phyloP scores from a whole-genome alignment of 2,329 filamentous ascomycete species.

The Pleoardoris graminearum region DNA sequence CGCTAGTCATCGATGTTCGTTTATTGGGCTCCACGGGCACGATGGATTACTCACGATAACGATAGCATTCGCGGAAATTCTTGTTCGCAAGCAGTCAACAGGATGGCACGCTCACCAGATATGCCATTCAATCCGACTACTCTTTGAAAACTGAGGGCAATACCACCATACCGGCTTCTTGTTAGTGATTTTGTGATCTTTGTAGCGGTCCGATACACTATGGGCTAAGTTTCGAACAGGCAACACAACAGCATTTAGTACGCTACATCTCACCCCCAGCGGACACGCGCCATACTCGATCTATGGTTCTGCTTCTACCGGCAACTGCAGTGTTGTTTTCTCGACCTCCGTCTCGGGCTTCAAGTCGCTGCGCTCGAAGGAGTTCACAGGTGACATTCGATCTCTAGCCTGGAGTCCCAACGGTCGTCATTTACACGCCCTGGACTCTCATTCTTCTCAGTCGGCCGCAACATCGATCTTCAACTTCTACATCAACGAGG shows the following conservation, averaged over 20 bases:
- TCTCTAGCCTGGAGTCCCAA: constrained; percentile 27
- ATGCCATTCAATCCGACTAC: constrained; percentile 19
- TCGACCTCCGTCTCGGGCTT: constrained; percentile 19
- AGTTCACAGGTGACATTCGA: constrained; percentile 25
- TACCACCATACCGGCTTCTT: constrained; percentile 23
- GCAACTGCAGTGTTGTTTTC: constrained; percentile 27
- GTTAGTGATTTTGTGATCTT: constrained; percentile 13
- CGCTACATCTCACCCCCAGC: constrained; percentile 19
- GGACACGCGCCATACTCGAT: constrained; percentile 16
- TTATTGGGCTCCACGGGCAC: neutral
- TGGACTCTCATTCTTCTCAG: constrained; percentile 20
- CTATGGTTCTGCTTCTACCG: constrained; percentile 27
- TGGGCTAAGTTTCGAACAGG: constrained; percentile 9
- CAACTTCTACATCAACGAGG: constrained; percentile 25
- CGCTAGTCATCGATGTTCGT: constrained; percentile 25
- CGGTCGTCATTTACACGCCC: constrained; percentile 25
- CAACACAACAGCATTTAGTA: constrained; percentile 23
- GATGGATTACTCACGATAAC: neutral
- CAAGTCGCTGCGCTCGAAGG: constrained; percentile 20
- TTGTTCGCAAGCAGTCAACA: constrained; percentile 25
- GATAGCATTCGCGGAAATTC: constrained; percentile 19
- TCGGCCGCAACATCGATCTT: constrained; percentile 20
- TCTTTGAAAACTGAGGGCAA: constrained; percentile 23
- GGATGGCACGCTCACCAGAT: constrained; percentile 23
- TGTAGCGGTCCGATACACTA: neutral